These are phyloP conservation scores for Bipolaris oryzae DNA, from an alignment of 2,329 filamentous ascomycete genomes.

Conservation along the genomic window DNA sequence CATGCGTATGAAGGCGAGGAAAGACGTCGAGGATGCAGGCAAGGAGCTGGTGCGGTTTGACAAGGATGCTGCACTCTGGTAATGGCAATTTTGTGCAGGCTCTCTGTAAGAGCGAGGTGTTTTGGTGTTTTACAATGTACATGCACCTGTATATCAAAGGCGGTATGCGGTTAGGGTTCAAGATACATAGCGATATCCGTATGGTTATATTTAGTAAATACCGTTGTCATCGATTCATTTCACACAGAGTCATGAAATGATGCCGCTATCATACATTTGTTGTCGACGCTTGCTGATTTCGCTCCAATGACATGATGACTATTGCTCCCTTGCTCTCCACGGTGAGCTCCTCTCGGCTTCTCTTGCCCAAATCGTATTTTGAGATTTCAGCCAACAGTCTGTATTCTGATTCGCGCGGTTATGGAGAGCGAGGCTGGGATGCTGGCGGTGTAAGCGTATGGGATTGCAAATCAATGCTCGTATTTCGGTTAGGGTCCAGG, in stretches of 20 bases:
- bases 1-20: slow-evolving; percentile 99
- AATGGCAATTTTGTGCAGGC: background rate
- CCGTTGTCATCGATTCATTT: background rate
- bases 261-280: too few species aligned
- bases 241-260: background rate
- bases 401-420: too few species aligned
- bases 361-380: too few species aligned
- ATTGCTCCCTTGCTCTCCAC: too few species aligned
- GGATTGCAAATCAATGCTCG: too few species aligned
- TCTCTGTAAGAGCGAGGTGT: background rate
- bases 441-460: too few species aligned
- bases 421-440: too few species aligned
- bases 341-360: too few species aligned
- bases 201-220: background rate
- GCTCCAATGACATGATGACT: too few species aligned
- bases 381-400: too few species aligned
- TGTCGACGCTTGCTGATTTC: too few species aligned
- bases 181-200: slow-evolving; percentile 1
- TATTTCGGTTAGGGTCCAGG: too few species aligned
- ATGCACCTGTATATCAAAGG: background rate
- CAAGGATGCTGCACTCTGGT: slow-evolving; percentile 76
- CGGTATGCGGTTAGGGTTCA: background rate
- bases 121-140: slow-evolving; percentile 9
- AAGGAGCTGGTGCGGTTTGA: slow-evolving; percentile 92
- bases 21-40: slow-evolving; percentile 93